Base-by-base conservation (phyloP, 495 filamentous ascomycete species). In the Aspergillus affinis region DNA sequence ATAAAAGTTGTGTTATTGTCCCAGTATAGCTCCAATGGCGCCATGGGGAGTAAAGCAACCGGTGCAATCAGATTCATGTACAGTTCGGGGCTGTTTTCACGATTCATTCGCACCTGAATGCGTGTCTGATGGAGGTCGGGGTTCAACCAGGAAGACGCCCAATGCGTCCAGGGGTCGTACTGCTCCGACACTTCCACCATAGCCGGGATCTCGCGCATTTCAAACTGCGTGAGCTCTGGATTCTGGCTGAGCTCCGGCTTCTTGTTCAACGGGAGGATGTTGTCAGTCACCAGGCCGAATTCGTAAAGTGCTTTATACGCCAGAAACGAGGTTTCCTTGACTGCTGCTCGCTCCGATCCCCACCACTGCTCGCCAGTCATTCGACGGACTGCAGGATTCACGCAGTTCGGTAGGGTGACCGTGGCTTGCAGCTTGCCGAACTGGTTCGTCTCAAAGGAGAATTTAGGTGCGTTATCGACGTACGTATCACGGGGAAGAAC, bases 311-410 rank as follows among this genome's bases (percentile, higher is more conserved):
- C 80, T 26, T 81, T 72, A 66, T 93, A 96, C 13, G 92, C 90
- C 65, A 91, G 82, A 55, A 96, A 94, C 0, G 92, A 90, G 3
- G 90, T 88, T 67, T 97, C 94, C 61, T 88, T 90, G 61, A 78
- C 85, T 6, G 94, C 93, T 53, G 81, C 86, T 45, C 80, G 84
- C 69, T 97, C 91, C 1, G 88, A 89, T 6, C 60, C 68, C 91
- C 92, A 97, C 50, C 69, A 59, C 5, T 62, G 59, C 6, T 65
- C 68, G 45, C 90, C 85, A 30, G 73, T 62, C 2, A 81, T 73
- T 27, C 66, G 69, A 9, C 92, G 85, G n/a, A 91, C 74, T 4
- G 81, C 65, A 0, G 82, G 76, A 55, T 88, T 78, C 12, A 97
- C 81, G 12, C 83, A 89, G 27, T 80, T 82, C 0, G 94, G 94